Evolutionary conservation across 768 basidiomycete genomes (phyloP), one percentile per base, ranked within the genome.

Genomic region (Termitomyces sp.): DNA sequence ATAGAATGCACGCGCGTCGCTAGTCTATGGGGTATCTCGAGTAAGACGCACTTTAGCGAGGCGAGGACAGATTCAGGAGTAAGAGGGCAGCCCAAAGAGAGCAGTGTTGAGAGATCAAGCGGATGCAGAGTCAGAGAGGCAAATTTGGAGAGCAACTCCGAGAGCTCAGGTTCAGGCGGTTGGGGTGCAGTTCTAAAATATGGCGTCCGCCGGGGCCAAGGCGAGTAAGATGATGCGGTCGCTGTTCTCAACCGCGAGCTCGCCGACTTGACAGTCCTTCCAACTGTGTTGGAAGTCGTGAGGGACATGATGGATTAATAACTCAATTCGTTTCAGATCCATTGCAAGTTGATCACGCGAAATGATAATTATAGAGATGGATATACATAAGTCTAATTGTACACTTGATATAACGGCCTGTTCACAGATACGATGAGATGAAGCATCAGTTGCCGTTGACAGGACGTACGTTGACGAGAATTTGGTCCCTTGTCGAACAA

Each of bases 401-500:
- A 94, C 72, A 93, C 92, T 77, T 93, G 91, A 71, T 94, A 94
- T 60, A 94, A 70, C 32, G 92, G 92, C 57, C 90, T 92, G 65
- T 22, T 30, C 21, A 59, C 44, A 30, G 46, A 9, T n/a, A 19
- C n/a, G 10, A 45, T 45, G 55, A 45, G 40, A 60, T 64, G 37
- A 21, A 21, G 40, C 35, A 50, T 10, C 5, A 3, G 19, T 19
- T 54, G n/a, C 43, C 8, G 40, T 15, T 8, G 28, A 42, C 45
- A 44, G 38, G n/a, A 84, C 90, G 57, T 78, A 93, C 84, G 97
- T 98, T 81, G 86, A 89, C 2, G 94, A 97, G 75, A 98, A 99
- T 74, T 98, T 98, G 64, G 90, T 93, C 26, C 95, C 95, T 73
- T 98, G 94, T 64, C 93, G 81, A 40, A 98, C 93, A 55, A 99